These are phyloP conservation scores for Musa troglodytarum DNA, from an alignment of 176 grass and related monocot species.

Conservation along the genomic window DNA sequence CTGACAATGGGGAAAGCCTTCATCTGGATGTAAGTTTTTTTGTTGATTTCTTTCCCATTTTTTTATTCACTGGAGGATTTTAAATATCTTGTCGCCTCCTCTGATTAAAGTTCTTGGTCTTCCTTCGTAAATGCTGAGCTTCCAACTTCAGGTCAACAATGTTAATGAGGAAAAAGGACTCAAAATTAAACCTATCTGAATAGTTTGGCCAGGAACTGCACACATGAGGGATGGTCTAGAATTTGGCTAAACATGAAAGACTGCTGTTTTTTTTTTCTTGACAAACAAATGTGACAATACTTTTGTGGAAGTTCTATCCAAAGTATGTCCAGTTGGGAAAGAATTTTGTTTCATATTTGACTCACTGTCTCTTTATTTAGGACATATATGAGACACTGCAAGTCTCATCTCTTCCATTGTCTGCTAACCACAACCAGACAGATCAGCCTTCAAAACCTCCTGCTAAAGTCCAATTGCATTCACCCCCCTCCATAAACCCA, in stretches of 20 bases:
- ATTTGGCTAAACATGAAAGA: background rate
- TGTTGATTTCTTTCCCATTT: constrained; percentile 5
- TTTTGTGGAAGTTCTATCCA: background rate
- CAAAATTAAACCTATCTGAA: too few species aligned
- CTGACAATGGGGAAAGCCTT: constrained; percentile 63
- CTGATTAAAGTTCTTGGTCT: background rate
- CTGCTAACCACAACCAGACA: constrained; percentile 21
- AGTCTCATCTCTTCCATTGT: constrained; percentile 13
- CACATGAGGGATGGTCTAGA: background rate
- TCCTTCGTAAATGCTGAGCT: background rate
- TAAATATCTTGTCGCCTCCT: too few species aligned
- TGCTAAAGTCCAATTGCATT: constrained; percentile 38
- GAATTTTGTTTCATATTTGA: background rate
- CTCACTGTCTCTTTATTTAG: constrained; percentile 23
- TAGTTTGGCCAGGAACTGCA: too few species aligned
- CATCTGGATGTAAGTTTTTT: constrained; percentile 59
- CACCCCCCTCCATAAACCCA: constrained; percentile 33
- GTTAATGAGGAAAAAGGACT: too few species aligned
- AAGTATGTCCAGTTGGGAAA: background rate
- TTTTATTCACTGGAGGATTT: background rate
- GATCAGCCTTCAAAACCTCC: constrained; percentile 10
- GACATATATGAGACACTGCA: constrained; percentile 52
- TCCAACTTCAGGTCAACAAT: background rate
- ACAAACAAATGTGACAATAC: background rate
- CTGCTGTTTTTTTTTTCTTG: background rate